phyloP scores from a whole-genome alignment of 2,329 filamentous ascomycete genomes.

The Macrophomina tecta region DNA sequence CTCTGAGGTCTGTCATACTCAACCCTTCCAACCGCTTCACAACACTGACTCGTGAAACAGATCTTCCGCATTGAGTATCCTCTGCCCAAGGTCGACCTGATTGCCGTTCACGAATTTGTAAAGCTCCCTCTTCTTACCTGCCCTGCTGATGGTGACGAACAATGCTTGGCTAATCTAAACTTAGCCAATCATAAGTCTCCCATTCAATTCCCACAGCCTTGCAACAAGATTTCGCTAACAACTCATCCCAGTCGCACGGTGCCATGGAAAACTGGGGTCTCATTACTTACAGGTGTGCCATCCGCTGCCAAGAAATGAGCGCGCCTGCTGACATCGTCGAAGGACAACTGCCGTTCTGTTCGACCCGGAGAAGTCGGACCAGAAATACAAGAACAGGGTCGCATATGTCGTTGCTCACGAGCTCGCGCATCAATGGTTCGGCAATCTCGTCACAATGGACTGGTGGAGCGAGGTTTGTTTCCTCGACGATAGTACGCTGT shows the following conservation, averaged over 20 bases:
- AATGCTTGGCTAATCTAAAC: slow-evolving; percentile 22
- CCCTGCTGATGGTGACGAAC: background rate
- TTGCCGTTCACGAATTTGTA: slow-evolving; percentile 93
- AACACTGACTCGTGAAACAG: slow-evolving; percentile 34
- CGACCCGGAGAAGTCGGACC: slow-evolving; percentile 88
- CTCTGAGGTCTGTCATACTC: slow-evolving; percentile 67
- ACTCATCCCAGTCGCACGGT: slow-evolving; percentile 62
- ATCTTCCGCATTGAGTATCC: slow-evolving; percentile 93
- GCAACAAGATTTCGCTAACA: slow-evolving; percentile 45
- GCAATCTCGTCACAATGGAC: slow-evolving; percentile 94
- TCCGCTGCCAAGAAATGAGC: too few species aligned
- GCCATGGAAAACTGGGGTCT: slow-evolving; percentile 98
- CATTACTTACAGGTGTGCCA: slow-evolving; percentile 77
- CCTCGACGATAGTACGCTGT: too few species aligned
- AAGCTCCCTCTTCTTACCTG: slow-evolving; percentile 39
- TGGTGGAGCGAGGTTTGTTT: slow-evolving; percentile 78
- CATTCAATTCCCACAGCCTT: slow-evolving; percentile 13
- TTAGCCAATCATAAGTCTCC: slow-evolving; percentile 52
- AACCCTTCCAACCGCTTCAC: slow-evolving; percentile 5
- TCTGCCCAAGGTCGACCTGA: slow-evolving; percentile 86
- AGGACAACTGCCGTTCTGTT: slow-evolving; percentile 91
- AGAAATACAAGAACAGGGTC: slow-evolving; percentile 88
- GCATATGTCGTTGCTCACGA: slow-evolving; percentile 99
- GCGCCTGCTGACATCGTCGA: slow-evolving; percentile 22
- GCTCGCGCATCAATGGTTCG: slow-evolving; percentile 95